Base-by-base conservation (phyloP, 2,329 filamentous ascomycete genomes). In the Epichloe sibirici region DNA sequence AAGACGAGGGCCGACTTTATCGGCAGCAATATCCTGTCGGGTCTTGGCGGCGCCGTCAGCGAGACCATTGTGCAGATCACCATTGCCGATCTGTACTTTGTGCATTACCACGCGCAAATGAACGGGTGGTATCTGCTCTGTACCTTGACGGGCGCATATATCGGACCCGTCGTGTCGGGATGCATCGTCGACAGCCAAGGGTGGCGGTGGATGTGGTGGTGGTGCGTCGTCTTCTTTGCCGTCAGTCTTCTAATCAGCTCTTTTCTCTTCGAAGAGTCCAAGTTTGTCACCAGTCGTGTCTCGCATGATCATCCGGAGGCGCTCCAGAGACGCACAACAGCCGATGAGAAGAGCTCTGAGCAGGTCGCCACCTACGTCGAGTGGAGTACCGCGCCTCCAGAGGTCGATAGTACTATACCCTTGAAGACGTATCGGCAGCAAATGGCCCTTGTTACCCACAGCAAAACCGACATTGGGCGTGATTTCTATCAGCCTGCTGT, bases 21-120 rank as follows among this genome's bases (percentile, higher is more conserved):
- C 38, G 51, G 42, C 2, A 37, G 45, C 47, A 56, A 54, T 13
- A 6, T 63, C 1, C 35, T 66, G 0, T 60, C 63, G 11, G 69
- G 69, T 0, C 52, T 71, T 7, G 65, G 65, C 2, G 69, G 67
- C 12, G 65, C 69, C 11, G 66, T 69, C 6, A 69, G 67, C 46
- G 68, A 71, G 54, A 62, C 65, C 0, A 63, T 68, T 38, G 66
- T 62, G 4, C 67, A 69, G 44, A 66, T 71, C 39, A 71, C 69
- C 0, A 63, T 65, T 28, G 58, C 61, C 6, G 66, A 69, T 54
- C 43, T 68, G 1, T 66, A 65, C 55, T 65, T 65, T 44, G 57
- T 65, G 0, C 63, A 66, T 39, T 58, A 66, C 31, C 53, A 60
- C 9, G 58, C 58, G 12, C 57, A 59, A 28, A 65, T 64, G 57